Base-by-base conservation (phyloP, 352 stramenopile species). In the Globisporangium nodosum region DNA sequence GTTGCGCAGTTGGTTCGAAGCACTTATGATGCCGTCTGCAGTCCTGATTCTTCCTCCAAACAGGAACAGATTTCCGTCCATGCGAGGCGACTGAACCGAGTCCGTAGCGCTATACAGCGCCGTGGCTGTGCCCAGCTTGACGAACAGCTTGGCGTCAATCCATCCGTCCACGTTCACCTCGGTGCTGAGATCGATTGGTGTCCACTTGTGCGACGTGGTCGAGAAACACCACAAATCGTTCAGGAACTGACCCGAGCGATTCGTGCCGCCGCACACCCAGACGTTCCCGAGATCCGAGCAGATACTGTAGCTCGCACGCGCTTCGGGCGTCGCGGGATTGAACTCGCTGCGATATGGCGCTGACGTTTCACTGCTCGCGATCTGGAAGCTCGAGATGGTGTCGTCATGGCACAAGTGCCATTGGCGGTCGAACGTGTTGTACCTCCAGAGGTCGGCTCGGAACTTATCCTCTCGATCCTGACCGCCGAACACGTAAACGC, bases 341-440 rank as follows among this genome's bases (percentile, higher is more conserved):
- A 76, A 85, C 7, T 85, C 79, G n/a, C 49, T 66, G 43, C 65
- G 56, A 16, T 64, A 18, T 35, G 62, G 57, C 3, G 49, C 35
- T 20, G 56, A 65, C 20, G 8, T 33, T 4, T 71, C 63, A 20
- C 27, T 47, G 7, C 18, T 59, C 5, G 37, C 5, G 12, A 84
- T 65, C 42, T 63, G 64, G 4, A 59, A 66, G 27, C 45, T 70
- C 9, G 60, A 71, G 40, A 93, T 87, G 57, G 80, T 87, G 60
- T 96, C 86, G 39, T 94, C 84, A 54, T 94, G 71, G 31, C 81
- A 93, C 43, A 96, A 71, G 56, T 93, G 76, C 86, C 86, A 96
- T 31, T 91, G 66, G 18, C 85, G 82, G 55, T 96, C 86, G 61
- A 96, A 96, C 2, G 83, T 90, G 58, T 94, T 94, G 58, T 92